Conservation (phyloP, 257 asterid genomes). For the Capsicum pubescens region DNA sequence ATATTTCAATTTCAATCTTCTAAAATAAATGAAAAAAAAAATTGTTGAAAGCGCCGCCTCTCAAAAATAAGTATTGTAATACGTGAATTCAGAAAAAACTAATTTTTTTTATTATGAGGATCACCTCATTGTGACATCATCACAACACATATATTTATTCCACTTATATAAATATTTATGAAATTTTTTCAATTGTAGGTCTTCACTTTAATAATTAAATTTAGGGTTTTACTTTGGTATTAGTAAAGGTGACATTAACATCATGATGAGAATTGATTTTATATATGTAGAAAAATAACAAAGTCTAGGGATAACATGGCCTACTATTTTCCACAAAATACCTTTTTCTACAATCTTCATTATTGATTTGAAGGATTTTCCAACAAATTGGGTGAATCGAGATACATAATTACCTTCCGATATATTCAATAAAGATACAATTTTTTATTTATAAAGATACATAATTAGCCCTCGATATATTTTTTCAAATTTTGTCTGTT, state of each 20-base stretch:
- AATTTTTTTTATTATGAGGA: background rate
- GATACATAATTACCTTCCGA: too few species aligned
- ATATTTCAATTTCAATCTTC: too few species aligned
- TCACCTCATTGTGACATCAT: constrained; percentile 18
- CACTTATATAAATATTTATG: background rate
- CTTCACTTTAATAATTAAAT: constrained; percentile 15
- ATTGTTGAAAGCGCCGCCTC: too few species aligned
- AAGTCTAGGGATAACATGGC: background rate
- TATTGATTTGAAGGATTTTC: background rate
- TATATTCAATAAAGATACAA: too few species aligned
- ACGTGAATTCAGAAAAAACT: too few species aligned
- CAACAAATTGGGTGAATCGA: too few species aligned
- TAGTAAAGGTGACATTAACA: background rate
- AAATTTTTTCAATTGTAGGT: background rate
- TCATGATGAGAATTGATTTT: constrained; percentile 13
- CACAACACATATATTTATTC: background rate
- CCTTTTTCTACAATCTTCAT: background rate
- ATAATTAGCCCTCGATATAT: too few species aligned
- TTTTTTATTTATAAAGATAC: too few species aligned
- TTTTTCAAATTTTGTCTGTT: too few species aligned
- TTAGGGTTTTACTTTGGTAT: constrained; percentile 21
- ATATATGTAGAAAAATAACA: background rate
- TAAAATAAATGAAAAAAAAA: background rate
- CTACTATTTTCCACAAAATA: background rate
- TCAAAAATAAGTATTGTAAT: background rate